Percentiles rank a stretch among this genome's conserved stretches.
Conservation (phyloP, 192 early-diverging fungal species). For the Chytriomyces sp. region DNA sequence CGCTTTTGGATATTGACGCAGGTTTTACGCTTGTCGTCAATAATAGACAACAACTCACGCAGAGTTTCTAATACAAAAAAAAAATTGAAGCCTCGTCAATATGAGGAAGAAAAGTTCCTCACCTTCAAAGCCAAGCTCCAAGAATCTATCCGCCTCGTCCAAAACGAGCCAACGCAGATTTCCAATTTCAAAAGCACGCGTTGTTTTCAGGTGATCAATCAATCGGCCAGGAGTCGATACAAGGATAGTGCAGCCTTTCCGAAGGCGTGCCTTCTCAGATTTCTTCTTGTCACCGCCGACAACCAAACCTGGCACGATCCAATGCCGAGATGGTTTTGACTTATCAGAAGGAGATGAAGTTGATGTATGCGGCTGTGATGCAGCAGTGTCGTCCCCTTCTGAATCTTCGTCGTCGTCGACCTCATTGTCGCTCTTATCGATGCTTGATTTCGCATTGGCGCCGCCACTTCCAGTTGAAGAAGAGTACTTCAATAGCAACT, state of each 20-base stretch:
- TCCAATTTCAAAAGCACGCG: conserved; percentile 73
- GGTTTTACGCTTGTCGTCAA: conserved; percentile 32
- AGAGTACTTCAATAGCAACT: conserved; percentile 77
- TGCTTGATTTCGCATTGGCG: conserved; percentile 78
- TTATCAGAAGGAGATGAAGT: conserved; percentile 32
- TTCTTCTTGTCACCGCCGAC: conserved; percentile 89
- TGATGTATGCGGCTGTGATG: no score
- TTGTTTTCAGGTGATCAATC: conserved; percentile 90
- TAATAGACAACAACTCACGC: conserved; percentile 45
- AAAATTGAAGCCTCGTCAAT: neutral
- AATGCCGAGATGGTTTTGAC: conserved; percentile 61
- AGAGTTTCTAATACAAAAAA: conserved; percentile 34
- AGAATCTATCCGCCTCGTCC: conserved; percentile 95
- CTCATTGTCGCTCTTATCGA: conserved; percentile 78
- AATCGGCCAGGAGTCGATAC: conserved; percentile 96
- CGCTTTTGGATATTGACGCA: conserved; percentile 21
- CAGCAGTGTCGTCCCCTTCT: conserved; percentile 76
- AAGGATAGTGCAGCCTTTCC: conserved; percentile 64
- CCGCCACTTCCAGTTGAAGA: conserved; percentile 73
- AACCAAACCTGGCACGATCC: conserved; percentile 75
- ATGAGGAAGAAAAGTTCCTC: neutral
- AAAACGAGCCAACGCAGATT: conserved; percentile 94
- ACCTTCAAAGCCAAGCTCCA: conserved; percentile 87
- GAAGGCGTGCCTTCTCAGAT: conserved; percentile 87
- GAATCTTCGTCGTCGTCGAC: conserved; percentile 77